phyloP scores from a whole-genome alignment of 495 filamentous ascomycete species.

The Hypoxylon rickii region DNA sequence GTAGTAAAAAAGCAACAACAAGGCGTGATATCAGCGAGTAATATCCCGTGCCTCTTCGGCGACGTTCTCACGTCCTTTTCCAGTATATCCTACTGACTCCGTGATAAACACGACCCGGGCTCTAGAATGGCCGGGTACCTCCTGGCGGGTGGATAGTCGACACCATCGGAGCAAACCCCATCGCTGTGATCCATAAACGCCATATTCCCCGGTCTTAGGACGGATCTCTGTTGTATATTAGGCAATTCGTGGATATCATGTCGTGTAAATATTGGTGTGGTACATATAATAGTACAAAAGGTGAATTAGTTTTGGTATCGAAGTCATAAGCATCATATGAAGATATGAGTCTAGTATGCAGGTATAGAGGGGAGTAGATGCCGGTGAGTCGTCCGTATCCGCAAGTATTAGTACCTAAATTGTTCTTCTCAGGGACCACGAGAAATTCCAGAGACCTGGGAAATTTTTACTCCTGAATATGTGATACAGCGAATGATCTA shows the following conservation, averaged over 20 bases:
- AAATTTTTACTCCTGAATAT: no score
- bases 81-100: conserved; percentile 20
- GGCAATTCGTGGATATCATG: conserved; percentile 4
- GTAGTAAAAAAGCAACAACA: no score
- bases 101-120: conserved; percentile 3
- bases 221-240: not conserved
- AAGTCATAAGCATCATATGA: conserved; percentile 31
- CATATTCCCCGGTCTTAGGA: conserved; percentile 5
- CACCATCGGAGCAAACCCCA: conserved; percentile 1
- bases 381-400: not conserved
- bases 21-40: no score
- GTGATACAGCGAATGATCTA: no score
- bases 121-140: no score
- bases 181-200: conserved; percentile 21
- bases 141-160: no score
- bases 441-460: no score
- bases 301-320: conserved; percentile 13
- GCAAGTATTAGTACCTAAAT: no score
- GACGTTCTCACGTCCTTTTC: no score
- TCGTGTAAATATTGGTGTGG: conserved; percentile 17
- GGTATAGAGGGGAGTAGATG: not conserved
- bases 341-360: not conserved
- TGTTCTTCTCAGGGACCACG: no score
- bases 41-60: no score
- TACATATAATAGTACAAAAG: conserved; percentile 26